A percentile compares a stretch with the other conserved stretches of the same genome.
Evolutionary conservation across 768 basidiomycete genomes (phyloP).

Genomic region (Ramaria rubella): DNA sequence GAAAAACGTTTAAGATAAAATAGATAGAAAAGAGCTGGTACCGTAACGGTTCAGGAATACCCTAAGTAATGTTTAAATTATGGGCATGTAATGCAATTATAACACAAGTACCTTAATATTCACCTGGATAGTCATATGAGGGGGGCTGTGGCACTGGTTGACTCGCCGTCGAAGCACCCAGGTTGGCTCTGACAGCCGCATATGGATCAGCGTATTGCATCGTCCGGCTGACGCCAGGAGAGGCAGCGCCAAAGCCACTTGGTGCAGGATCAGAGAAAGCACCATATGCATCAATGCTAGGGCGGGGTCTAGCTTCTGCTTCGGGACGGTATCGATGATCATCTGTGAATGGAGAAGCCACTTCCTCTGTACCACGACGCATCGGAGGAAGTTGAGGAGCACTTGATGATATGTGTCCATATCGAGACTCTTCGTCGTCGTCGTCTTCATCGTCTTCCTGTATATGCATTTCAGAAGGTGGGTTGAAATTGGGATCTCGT

Average conservation of each 20-base stretch:
- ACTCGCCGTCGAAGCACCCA: conserved; percentile 25
- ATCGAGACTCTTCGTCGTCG: conserved; percentile 16
- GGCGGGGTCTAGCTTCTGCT: conserved; percentile 28
- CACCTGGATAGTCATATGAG: conserved; percentile 10
- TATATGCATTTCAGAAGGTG: conserved; percentile 33
- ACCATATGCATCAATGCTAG: conserved; percentile 82
- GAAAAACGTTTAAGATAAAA: conserved; percentile 1
- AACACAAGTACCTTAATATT: conserved; percentile 3
- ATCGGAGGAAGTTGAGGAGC: not conserved
- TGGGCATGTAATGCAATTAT: too few species aligned
- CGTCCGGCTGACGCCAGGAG: conserved; percentile 68
- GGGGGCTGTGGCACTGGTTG: conserved; percentile 8
- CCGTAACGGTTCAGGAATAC: not conserved
- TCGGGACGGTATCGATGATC: conserved; percentile 20
- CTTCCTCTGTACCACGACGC: not conserved
- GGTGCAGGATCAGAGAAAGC: conserved; percentile 88
- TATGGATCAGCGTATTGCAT: conserved; percentile 94
- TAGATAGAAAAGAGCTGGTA: not conserved
- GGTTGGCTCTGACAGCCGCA: conserved; percentile 64
- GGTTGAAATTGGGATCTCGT: conserved; percentile 72
- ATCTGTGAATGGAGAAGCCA: conserved; percentile 35
- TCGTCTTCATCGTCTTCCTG: conserved; percentile 16
- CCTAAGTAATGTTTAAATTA: not conserved
- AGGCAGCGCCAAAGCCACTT: conserved; percentile 50
- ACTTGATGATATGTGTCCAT: conserved; percentile 1